Evolutionary conservation across 768 basidiomycete species (phyloP).

Genomic region (Mycena alexandri): DNA sequence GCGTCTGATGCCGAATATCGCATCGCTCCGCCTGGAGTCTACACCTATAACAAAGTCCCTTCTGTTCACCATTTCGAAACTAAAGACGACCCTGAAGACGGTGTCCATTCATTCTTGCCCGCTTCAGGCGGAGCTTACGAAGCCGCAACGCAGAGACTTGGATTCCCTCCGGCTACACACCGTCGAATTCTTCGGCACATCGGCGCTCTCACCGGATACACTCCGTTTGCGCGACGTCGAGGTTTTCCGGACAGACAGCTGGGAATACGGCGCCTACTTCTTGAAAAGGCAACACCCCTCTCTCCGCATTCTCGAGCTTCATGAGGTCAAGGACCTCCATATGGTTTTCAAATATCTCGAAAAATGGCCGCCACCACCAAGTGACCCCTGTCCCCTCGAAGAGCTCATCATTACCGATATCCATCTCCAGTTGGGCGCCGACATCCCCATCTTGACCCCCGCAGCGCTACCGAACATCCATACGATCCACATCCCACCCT

Average conservation of each 20-base stretch:
- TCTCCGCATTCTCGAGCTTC: slow-evolving; percentile 33
- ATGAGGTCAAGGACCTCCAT: slow-evolving; percentile 20
- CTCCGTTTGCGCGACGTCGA: slow-evolving; percentile 21
- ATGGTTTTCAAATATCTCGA: slow-evolving; percentile 23
- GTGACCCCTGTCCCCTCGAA: slow-evolving; percentile 5
- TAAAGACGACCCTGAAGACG: slow-evolving; percentile 6
- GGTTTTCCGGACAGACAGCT: slow-evolving; percentile 30
- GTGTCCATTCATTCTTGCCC: slow-evolving; percentile 30
- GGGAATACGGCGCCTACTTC: slow-evolving; percentile 22
- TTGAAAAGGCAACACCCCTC: slow-evolving; percentile 25
- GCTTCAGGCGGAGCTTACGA: background rate
- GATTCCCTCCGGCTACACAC: slow-evolving; percentile 8
- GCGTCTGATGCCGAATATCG: slow-evolving; percentile 18
- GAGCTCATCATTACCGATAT: slow-evolving; percentile 29
- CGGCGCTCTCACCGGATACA: slow-evolving; percentile 14
- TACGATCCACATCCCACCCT: slow-evolving; percentile 11
- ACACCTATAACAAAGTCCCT: slow-evolving; percentile 22
- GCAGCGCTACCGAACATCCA: slow-evolving; percentile 10
- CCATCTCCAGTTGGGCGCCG: background rate
- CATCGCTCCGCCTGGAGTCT: slow-evolving; percentile 14
- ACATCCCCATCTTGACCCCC: slow-evolving; percentile 2
- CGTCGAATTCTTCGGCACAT: slow-evolving; percentile 17
- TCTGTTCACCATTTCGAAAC: slow-evolving; percentile 18
- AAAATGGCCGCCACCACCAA: slow-evolving; percentile 10
- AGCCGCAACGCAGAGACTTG: background rate